Conservation (phyloP, 139 green algal genomes). For the Ettlia oleoabundans region DNA sequence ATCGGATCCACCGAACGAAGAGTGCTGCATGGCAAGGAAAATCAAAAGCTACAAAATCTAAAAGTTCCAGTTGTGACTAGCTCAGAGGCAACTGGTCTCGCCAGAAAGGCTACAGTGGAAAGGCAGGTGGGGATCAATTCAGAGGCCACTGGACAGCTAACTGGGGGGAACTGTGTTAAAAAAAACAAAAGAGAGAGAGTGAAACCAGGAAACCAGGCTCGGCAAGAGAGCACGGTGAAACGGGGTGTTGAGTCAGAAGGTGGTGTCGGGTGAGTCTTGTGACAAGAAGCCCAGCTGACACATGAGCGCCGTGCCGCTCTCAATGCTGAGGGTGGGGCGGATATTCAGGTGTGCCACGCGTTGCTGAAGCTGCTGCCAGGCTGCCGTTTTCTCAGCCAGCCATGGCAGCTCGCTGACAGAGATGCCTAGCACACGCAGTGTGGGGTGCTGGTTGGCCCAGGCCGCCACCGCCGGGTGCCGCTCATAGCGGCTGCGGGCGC, state of each 20-base stretch:
- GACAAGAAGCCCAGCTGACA: background rate
- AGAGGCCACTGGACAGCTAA: no score
- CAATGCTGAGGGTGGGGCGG: background rate
- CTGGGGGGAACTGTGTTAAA: no score
- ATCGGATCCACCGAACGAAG: no score
- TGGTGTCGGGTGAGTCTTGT: background rate
- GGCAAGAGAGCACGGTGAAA: background rate
- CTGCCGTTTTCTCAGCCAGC: background rate
- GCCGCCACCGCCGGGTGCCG: background rate
- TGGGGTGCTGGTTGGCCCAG: background rate
- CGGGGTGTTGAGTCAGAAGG: background rate
- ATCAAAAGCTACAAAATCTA: no score
- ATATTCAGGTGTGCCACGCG: background rate
- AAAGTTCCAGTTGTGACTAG: no score
- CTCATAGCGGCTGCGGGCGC: background rate
- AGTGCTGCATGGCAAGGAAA: no score
- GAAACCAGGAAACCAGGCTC: no score
- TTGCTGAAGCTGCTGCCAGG: background rate
- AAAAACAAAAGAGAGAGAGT: no score
- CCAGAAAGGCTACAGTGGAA: no score
- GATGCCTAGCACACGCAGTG: background rate
- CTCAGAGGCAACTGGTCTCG: no score
- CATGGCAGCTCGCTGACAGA: background rate
- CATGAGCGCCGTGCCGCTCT: background rate
- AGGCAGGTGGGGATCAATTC: no score